Base-by-base conservation (phyloP, 371 early-diverging fungal species). In the Rhizopus delemar region DNA sequence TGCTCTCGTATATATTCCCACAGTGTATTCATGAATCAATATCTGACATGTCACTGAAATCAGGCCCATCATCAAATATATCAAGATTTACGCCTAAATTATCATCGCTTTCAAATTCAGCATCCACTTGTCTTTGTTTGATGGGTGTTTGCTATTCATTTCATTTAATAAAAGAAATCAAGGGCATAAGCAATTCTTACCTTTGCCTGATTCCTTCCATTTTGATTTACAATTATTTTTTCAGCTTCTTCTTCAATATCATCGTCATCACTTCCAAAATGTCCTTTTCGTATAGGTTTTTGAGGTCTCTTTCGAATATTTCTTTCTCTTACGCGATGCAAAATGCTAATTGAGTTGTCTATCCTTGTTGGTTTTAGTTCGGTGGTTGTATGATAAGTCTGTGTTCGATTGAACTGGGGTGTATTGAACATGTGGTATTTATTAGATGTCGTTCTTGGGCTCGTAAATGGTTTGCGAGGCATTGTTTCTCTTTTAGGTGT, bases 51-150 rank as follows among this genome's bases (percentile, higher is more conserved):
- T 79, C 79, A 50, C 79, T 79, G 12, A 79, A 60, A 45, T 79
- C 79, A 28, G 79, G 76, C 29, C 79, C 79, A 64, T 79, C 79
- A 45, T 79, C 79, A 65, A 79, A 79, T 32, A 79, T 74, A 22
- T 70, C 72, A 29, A 70, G 55, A 51, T 72, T 65, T 22, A 74
- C 53, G 1, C 64, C 60, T 31, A 63, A 46, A 36, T 71, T 69
- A 46, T 73, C 74, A 51, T 79, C 79, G 39, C 68, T 69, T 39
- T 62, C 55, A 6, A 59, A 57, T 13, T 54, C 62, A 34, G 51
- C 28, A 16, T 41, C 53, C 32, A 53, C 28, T 5, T 22, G 12
- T 35, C 15, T 46, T 48, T 29, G 48, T 28, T 48, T 48, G 1
- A 48, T 8, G 8, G 29, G 2, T 29, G 12, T 8, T 48, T 48